phyloP scores from a whole-genome alignment of 2,329 filamentous ascomycete genomes.

The Sphaerostilbella broomeana region DNA sequence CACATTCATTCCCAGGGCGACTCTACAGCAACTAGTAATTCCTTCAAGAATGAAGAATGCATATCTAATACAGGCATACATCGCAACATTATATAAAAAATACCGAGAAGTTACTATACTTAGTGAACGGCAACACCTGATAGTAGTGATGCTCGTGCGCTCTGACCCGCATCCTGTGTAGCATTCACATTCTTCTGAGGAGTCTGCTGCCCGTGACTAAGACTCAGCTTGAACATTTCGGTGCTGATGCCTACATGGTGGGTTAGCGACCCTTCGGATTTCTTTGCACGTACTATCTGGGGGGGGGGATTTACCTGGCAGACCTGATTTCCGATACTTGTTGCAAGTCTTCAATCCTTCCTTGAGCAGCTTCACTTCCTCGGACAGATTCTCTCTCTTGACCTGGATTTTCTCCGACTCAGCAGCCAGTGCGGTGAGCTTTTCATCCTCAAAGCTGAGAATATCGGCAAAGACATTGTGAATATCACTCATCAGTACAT shows the following conservation, averaged over 20 bases:
- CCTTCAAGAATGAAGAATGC: no score
- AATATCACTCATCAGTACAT: not conserved
- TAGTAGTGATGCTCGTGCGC: no score
- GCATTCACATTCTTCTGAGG: not conserved
- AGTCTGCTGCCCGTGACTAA: not conserved
- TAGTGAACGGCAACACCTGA: no score
- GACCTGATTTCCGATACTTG: not conserved
- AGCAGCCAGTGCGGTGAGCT: constrained; percentile 23
- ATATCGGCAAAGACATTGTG: constrained; percentile 1
- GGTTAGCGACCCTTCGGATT: no score
- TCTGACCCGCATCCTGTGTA: no score
- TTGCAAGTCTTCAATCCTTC: constrained; percentile 8
- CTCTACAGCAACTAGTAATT: no score
- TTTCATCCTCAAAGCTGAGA: constrained; percentile 9
- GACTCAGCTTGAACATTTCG: not conserved
- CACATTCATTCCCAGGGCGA: no score
- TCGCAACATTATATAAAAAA: no score
- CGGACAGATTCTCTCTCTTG: constrained; percentile 9
- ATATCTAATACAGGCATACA: no score
- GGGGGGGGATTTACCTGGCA: not conserved
- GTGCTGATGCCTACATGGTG: not conserved
- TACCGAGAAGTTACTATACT: no score
- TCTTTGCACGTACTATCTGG: not conserved
- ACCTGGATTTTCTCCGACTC: constrained; percentile 24
- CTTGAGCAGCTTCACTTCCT: constrained; percentile 3